A percentile compares a stretch with the other conserved stretches of the same genome.
Evolutionary conservation across 768 basidiomycete species (phyloP).

Genomic region (Boletus barrowsii): DNA sequence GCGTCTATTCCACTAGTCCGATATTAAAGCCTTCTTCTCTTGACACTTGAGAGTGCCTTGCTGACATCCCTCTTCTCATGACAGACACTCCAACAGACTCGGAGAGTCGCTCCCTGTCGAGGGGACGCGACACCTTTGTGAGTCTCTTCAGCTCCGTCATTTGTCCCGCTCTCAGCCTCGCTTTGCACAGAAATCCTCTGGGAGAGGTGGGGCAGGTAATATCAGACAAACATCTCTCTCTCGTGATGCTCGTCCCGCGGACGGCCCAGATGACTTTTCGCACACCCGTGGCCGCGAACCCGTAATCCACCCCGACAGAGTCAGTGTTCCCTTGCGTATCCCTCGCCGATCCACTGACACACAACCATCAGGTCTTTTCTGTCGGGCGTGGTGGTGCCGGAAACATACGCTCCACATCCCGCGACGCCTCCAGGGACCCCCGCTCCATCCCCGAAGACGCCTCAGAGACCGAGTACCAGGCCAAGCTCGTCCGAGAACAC

Average conservation of each 20-base stretch:
- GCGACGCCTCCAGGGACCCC: conserved; percentile 34
- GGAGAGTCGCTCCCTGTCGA: conserved; percentile 49
- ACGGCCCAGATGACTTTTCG: conserved; percentile 53
- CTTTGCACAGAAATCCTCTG: conserved; percentile 47
- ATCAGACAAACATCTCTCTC: conserved; percentile 50
- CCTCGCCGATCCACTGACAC: not conserved
- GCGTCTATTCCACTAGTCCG: not conserved
- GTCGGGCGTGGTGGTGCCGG: conserved; percentile 81
- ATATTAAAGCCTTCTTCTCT: not conserved
- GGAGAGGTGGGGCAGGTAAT: conserved; percentile 69
- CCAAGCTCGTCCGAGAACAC: conserved; percentile 22
- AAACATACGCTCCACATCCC: conserved; percentile 79
- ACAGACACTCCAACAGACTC: conserved; percentile 17
- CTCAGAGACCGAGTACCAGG: conserved; percentile 24
- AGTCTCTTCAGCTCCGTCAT: conserved; percentile 22
- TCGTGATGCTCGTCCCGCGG: conserved; percentile 39
- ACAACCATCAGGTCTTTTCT: conserved; percentile 34
- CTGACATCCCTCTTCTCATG: conserved; percentile 18
- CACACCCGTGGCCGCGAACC: conserved; percentile 62
- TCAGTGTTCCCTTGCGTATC: conserved; percentile 16
- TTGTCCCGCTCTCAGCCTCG: not conserved
- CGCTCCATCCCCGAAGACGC: conserved; percentile 27
- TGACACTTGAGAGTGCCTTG: too few species aligned
- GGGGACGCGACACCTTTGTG: conserved; percentile 60
- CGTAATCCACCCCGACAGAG: conserved; percentile 35